These are phyloP conservation scores for Malassezia nana DNA, from an alignment of 1,284 basidiomycete species.

Conservation along the genomic window DNA sequence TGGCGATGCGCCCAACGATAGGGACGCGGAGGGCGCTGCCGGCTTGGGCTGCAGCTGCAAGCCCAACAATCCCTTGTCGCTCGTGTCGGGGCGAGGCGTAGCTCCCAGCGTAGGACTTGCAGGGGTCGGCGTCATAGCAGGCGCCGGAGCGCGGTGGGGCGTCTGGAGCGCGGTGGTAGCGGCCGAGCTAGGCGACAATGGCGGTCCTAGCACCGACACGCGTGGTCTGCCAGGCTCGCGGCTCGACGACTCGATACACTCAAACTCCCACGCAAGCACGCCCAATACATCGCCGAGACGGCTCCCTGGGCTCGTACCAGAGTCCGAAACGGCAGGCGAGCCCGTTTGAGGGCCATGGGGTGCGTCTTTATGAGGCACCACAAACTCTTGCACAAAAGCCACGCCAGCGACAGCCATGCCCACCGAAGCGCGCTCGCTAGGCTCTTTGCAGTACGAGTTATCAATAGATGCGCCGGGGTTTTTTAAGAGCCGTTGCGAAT, in stretches of 20 bases:
- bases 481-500: conserved; percentile 37
- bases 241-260: conserved; percentile 40
- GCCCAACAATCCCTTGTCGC: conserved; percentile 5
- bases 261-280: conserved; percentile 49
- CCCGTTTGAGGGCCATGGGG: not conserved
- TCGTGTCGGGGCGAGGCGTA: not conserved
- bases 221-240: conserved; percentile 32
- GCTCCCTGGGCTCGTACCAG: conserved; percentile 40
- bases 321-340: not conserved
- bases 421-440: conserved; percentile 43
- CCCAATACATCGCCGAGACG: conserved; percentile 48
- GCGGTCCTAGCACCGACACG: conserved; percentile 23
- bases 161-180: not conserved
- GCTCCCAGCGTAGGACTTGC: not conserved
- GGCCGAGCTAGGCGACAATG: not conserved
- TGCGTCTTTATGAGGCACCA: conserved; percentile 34
- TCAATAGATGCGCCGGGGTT: conserved; percentile 19
- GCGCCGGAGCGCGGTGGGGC: not conserved
- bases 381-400: conserved; percentile 49
- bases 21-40: not conserved
- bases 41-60: conserved; percentile 9
- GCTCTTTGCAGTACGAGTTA: conserved; percentile 45
- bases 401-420: conserved; percentile 44
- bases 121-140: not conserved
- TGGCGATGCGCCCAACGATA: conserved; percentile 2